Conservation (phyloP, 176 grass and related monocot genomes). For the Typha latifolia region DNA sequence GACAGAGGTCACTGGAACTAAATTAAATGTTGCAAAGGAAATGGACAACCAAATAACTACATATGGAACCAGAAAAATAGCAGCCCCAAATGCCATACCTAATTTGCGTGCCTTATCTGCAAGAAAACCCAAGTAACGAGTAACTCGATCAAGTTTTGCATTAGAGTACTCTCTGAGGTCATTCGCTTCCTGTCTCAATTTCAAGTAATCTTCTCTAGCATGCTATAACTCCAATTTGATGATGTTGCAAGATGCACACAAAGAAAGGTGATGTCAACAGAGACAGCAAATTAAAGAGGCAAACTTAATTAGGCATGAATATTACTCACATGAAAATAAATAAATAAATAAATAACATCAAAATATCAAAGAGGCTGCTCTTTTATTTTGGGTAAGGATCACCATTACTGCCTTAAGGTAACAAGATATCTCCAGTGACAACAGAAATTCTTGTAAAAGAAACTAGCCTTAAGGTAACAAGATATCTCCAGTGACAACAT, state of each 20-base stretch:
- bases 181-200: constrained; percentile 83
- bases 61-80: constrained; percentile 1
- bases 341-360: no score
- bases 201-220: constrained; percentile 74
- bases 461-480: no score
- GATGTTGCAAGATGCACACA: constrained; percentile 2
- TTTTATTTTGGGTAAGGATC: no score
- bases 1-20: no score
- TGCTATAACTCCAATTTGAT: constrained; percentile 44
- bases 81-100: constrained; percentile 32
- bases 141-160: constrained; percentile 88
- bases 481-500: no score
- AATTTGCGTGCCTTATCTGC: constrained; percentile 87
- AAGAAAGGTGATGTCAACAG: constrained; percentile 19
- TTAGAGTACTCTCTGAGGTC: constrained; percentile 95
- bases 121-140: constrained; percentile 96
- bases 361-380: no score
- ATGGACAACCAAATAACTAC: not conserved
- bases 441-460: no score
- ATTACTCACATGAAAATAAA: not conserved
- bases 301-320: constrained; percentile 4
- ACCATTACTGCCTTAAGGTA: no score
- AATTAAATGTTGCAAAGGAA: no score
- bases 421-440: no score
- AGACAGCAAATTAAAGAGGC: constrained; percentile 7